Conservation (phyloP, 345 rosid genomes). For the Lumnitzera racemosa region DNA sequence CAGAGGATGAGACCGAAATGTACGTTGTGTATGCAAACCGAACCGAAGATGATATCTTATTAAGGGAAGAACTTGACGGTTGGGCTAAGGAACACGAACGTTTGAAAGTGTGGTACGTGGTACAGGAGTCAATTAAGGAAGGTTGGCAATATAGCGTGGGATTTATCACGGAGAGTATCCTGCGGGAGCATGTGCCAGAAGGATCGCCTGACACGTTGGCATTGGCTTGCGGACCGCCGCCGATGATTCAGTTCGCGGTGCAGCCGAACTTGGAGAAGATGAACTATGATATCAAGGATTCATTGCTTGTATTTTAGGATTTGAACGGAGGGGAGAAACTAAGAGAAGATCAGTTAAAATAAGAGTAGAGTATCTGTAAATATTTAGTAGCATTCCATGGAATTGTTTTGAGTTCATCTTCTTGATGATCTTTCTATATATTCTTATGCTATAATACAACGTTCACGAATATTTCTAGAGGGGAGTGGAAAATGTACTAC, state of each 20-base stretch:
- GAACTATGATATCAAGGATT: conserved; percentile 63
- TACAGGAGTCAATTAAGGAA: conserved; percentile 41
- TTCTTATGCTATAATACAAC: too few relatives aligned
- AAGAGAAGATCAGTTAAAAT: too few relatives aligned
- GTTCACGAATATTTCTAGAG: too few relatives aligned
- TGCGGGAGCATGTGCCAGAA: conserved; percentile 58
- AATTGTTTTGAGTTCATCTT: too few relatives aligned
- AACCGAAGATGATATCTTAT: conserved; percentile 71
- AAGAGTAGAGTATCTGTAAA: too few relatives aligned
- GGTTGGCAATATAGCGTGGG: conserved; percentile 84
- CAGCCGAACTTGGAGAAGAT: conserved; percentile 91
- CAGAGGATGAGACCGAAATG: conserved; percentile 80
- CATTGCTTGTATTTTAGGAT: conserved; percentile 55
- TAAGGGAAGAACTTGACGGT: conserved; percentile 73
- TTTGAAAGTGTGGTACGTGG: conserved; percentile 84
- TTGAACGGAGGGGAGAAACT: too few relatives aligned
- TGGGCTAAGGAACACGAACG: conserved; percentile 61
- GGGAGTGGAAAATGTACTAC: too few relatives aligned
- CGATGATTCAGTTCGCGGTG: conserved; percentile 90
- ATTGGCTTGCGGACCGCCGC: conserved; percentile 89
- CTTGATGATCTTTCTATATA: too few relatives aligned
- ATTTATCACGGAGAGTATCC: conserved; percentile 51
- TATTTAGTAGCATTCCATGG: too few relatives aligned
- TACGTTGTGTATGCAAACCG: conserved; percentile 78
- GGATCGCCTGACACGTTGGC: conserved; percentile 58